Evolutionary conservation across 108 stramenopile species (phyloP), one percentile per base, ranked within the genome.

Genomic region (Cyclostephanos tholiformis): DNA sequence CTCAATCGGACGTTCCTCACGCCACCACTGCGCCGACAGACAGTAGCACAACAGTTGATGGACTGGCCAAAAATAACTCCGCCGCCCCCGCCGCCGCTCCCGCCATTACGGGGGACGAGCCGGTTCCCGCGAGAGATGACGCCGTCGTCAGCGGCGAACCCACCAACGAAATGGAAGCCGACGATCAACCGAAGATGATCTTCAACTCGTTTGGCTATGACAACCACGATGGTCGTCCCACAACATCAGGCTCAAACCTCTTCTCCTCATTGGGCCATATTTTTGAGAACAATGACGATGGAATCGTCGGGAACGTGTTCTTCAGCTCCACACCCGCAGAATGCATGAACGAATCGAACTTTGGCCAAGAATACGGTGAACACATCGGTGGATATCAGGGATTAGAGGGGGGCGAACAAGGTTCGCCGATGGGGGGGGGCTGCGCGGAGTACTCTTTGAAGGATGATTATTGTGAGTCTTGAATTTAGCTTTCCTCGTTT

Each of bases 321-420:
- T 14, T 62, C 30, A 38, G 38, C 38, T n/a, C 61, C 36, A 41
- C 36, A 0, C 36, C n/a, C 32, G 36, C 61, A 20, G 36, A 22
- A 4, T 30, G 17, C 30, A 13, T 14, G 20, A 22, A 57, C 38
- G 36, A 60, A 12, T 35, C 35, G 12, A 58, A 32, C 57, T 58
- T 58, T 30, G 61, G 61, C 35, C 61, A 62, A 43, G 61, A 38
- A 62, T 62, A 38, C n/a, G 59, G 12, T 16, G 59, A 12, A 19
- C 16, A 38, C 22, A 38, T 20, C 38, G 36, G 36, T 4, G 53
- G 13, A 26, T 55, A 26, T 55, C 53, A 55, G 53, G 53, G 23
- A 55, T 39, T 44, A 7, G 32, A 38, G 20, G 61, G 61, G 27
- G 27, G 8, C 22, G 56, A 27, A 3, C 27, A 57, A n/a, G 32